These are phyloP conservation scores for Arabidopsis arenosa DNA, from an alignment of 345 rosid genomes.

Conservation along the genomic window DNA sequence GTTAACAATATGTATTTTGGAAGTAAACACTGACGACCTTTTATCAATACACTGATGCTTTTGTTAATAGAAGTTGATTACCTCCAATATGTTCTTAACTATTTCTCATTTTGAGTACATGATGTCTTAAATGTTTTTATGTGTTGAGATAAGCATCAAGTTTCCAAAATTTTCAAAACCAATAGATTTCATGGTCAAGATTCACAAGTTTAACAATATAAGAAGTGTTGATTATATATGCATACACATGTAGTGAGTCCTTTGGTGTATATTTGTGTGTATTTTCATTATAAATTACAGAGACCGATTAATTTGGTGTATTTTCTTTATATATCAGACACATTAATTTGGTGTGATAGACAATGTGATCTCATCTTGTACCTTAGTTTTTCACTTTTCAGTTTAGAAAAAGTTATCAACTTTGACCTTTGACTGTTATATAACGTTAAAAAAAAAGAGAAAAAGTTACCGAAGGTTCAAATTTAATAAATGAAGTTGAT, in stretches of 20 bases:
- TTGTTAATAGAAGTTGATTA: background rate
- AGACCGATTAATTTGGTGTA: background rate
- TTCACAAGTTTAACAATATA: no score
- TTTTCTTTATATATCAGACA: background rate
- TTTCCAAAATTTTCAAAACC: background rate
- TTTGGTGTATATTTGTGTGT: background rate
- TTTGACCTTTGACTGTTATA: constrained; percentile 31
- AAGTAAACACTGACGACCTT: constrained; percentile 13
- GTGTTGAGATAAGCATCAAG: no score
- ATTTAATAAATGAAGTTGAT: background rate
- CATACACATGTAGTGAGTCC: background rate
- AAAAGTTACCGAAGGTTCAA: background rate
- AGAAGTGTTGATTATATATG: background rate
- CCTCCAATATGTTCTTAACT: background rate
- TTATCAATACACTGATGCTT: constrained; percentile 22
- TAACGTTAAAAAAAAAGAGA: background rate
- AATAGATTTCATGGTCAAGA: no score
- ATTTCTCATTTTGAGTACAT: background rate
- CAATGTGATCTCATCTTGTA: constrained; percentile 28
- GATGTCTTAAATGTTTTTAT: background rate
- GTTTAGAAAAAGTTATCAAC: background rate
- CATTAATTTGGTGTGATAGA: background rate
- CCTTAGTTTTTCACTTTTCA: background rate
- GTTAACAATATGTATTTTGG: constrained; percentile 22
- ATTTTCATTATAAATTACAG: background rate